These are phyloP conservation scores for Eimeria tenella DNA, from an alignment of 169 alveolate species.

Conservation along the genomic window DNA sequence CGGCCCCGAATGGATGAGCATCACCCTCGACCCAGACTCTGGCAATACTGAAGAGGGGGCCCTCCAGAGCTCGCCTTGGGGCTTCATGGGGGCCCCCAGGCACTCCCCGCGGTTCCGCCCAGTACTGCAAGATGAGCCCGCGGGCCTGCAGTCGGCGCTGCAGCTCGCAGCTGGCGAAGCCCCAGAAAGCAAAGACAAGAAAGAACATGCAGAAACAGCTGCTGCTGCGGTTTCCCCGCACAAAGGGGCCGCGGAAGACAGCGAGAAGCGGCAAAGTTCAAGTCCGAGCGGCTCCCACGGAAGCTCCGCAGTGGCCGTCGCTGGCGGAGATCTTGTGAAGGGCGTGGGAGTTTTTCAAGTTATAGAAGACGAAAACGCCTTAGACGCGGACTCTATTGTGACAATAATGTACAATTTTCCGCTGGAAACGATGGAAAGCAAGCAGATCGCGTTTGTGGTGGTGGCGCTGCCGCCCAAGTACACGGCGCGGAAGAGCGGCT, in stretches of 20 bases:
- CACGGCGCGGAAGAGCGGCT: conserved; percentile 32
- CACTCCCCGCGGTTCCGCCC: not conserved
- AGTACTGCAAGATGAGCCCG: not conserved
- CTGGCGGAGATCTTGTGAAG: not conserved
- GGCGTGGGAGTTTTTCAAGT: conserved; percentile 61
- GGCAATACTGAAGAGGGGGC: not conserved
- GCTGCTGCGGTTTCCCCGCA: too few relatives aligned
- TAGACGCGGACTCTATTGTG: conserved; percentile 48
- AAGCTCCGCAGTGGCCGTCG: not conserved
- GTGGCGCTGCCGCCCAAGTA: conserved; percentile 78
- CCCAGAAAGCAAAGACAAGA: not conserved
- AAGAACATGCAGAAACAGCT: not conserved
- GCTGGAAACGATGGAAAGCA: conserved; percentile 64
- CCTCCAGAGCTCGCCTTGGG: not conserved
- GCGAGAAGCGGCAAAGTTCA: not conserved
- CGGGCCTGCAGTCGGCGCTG: conserved; percentile 26
- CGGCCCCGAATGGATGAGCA: conserved; percentile 8
- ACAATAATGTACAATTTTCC: conserved; percentile 71
- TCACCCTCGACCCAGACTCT: conserved; percentile 6
- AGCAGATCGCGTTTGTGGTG: conserved; percentile 70
- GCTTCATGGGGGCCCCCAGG: not conserved
- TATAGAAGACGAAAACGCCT: conserved; percentile 40
- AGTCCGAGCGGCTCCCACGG: not conserved
- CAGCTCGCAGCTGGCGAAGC: not conserved
- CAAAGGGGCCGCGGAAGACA: not conserved